Base-by-base conservation (phyloP, 2,329 filamentous ascomycete species). In the Exophiala bonariae region DNA sequence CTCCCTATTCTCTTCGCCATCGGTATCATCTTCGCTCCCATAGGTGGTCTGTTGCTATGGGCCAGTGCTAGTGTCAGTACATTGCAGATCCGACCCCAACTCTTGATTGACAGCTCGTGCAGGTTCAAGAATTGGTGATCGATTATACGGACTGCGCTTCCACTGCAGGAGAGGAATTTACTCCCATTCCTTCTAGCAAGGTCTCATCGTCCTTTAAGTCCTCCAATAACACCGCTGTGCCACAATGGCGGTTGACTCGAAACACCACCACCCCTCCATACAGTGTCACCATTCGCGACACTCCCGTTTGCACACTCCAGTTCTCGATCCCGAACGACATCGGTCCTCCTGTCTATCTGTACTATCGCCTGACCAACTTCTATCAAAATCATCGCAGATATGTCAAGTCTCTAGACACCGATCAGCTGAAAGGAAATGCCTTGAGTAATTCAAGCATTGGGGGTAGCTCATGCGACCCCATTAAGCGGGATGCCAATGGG, bases 361-460 rank as follows among this genome's bases (percentile, higher is more conserved):
- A 96, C 75, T 99, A 99, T 70, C 86, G 87, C 59, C 83, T 99
- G 54, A 92, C 89, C 48, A 96, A 97, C 72, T 99, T 99, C 73
- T 97, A 97, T 74, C 93, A 99, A 70, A 99, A 99, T 66, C 93
- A 99, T 66, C 86, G 93, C 57, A 85, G 92, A 68, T 99, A 99
- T 60, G 93, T 96, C 51, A 87, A 89, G 64, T 95, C 89, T 1
- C 86, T 95, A 61, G 86, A 91, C 63, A 79, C 85, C 47, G 77
- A 87, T 42, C 93, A 99, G 69, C 76, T 99, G 43, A 87, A 85
- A 57, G 93, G 91, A 36, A 74, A 82, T 4, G 77, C 76, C 9
- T 78, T 87, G 14, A 73, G 75, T 23, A 79, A 77, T 47, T 59
- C 58, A 28, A 78, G 80, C 2, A 87, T 97, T 58, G 70, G 77